phyloP scores from a whole-genome alignment of 2,329 filamentous ascomycete genomes.

The Keithomyces neogunnii region DNA sequence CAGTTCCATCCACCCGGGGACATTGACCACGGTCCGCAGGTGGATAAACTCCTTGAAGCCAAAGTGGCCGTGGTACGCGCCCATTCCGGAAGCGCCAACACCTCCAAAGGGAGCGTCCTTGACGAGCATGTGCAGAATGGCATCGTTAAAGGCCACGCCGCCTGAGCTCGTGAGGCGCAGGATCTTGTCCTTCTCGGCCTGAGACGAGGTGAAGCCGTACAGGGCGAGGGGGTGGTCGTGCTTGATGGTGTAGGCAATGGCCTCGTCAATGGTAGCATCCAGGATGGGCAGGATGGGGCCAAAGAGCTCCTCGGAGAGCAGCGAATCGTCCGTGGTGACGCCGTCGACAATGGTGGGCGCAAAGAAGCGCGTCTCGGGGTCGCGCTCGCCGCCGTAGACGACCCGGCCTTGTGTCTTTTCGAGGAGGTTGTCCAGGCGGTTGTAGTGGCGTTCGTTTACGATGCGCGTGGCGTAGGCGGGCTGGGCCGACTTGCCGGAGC shows the following conservation, averaged over 20 bases:
- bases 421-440: conserved; percentile 28
- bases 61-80: conserved; percentile 33
- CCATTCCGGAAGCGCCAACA: conserved; percentile 33
- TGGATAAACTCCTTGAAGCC: conserved; percentile 29
- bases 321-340: conserved; percentile 25
- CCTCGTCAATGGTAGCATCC: conserved; percentile 20
- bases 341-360: conserved; percentile 29
- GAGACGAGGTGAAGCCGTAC: conserved; percentile 30
- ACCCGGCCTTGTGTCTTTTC: conserved; percentile 26
- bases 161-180: conserved; percentile 26
- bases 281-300: conserved; percentile 34
- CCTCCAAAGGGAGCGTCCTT: conserved; percentile 36
- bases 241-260: conserved; percentile 19
- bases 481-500: conserved; percentile 4
- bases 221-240: conserved; percentile 28
- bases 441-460: conserved; percentile 33
- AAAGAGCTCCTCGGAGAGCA: conserved; percentile 37
- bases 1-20: conserved; percentile 11
- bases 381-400: conserved; percentile 23
- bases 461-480: conserved; percentile 20
- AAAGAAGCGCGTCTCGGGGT: conserved; percentile 21
- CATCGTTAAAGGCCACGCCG: conserved; percentile 37
- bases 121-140: conserved; percentile 28
- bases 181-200: conserved; percentile 24
- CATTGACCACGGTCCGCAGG: conserved; percentile 12